phyloP scores from a whole-genome alignment of 768 basidiomycete species.

The Pisolithus tinctorius region DNA sequence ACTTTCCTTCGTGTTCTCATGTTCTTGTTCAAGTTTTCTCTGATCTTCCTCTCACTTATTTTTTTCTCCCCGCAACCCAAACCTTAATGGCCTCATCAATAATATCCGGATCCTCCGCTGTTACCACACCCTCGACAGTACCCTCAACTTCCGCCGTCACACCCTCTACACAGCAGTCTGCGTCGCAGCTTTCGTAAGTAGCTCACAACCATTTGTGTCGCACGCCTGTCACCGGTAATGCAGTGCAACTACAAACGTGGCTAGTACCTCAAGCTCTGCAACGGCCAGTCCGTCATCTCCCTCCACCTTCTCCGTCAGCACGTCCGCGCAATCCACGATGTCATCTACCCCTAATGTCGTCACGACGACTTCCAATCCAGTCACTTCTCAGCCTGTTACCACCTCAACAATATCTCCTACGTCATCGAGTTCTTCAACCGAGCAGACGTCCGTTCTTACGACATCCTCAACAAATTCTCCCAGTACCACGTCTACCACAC shows the following conservation, averaged over 20 bases:
- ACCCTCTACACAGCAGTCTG: conserved; percentile 7
- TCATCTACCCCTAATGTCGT: conserved; percentile 9
- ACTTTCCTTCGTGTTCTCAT: conserved; percentile 1
- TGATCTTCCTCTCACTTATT: conserved; percentile 7
- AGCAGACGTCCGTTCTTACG: conserved; percentile 6
- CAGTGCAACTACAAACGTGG: conserved; percentile 10
- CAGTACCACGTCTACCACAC: conserved; percentile 5
- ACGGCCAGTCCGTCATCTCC: conserved; percentile 12
- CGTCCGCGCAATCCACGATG: conserved; percentile 15
- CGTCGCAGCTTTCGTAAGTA: conserved; percentile 19
- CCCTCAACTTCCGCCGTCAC: conserved; percentile 5
- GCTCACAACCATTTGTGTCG: neutral
- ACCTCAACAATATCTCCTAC: conserved; percentile 9
- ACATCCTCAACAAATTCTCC: neutral
- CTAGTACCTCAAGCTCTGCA: conserved; percentile 6
- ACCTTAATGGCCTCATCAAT: conserved; percentile 18
- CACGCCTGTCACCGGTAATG: conserved; percentile 9
- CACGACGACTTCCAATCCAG: neutral
- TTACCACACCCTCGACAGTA: conserved; percentile 7
- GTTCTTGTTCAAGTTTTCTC: conserved; percentile 5
- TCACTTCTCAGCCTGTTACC: conserved; percentile 5
- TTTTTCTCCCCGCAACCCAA: conserved; percentile 3
- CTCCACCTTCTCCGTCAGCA: conserved; percentile 3
- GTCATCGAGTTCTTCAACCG: conserved; percentile 7
- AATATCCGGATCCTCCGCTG: conserved; percentile 8